Percentiles rank a stretch among this genome's conserved stretches.
phyloP scores from a whole-genome alignment of 306 rosid species.

The Nissolia schottii region DNA sequence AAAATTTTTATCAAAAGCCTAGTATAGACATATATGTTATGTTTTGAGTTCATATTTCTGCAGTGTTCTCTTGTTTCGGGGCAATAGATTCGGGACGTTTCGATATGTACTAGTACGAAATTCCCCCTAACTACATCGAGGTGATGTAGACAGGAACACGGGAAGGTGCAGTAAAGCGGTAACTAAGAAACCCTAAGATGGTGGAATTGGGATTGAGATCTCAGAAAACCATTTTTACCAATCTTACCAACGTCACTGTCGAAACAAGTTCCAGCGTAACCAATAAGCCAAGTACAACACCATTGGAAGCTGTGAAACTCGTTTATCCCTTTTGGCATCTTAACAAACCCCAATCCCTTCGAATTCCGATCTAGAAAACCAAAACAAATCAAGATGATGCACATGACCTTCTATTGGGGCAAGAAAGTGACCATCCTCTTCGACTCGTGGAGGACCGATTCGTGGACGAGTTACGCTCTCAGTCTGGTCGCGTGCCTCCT shows the following conservation, averaged over 20 bases:
- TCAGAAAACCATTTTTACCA: neutral
- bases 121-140: neutral
- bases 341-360: neutral
- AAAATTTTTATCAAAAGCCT: too few species aligned
- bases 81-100: neutral
- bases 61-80: too few species aligned
- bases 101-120: neutral
- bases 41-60: too few species aligned
- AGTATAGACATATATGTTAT: too few species aligned
- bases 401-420: slow-evolving; percentile 98
- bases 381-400: slow-evolving; percentile 74
- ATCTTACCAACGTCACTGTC: neutral
- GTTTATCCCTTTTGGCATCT: neutral
- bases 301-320: neutral
- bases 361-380: neutral
- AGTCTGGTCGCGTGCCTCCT: slow-evolving; percentile 62
- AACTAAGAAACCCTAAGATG: neutral
- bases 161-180: neutral
- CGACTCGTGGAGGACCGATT: slow-evolving; percentile 68
- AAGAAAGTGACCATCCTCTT: slow-evolving; percentile 58
- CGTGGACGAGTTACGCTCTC: slow-evolving; percentile 59
- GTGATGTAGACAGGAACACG: neutral
- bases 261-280: neutral
- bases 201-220: too few species aligned
- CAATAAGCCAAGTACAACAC: neutral